These are phyloP conservation scores for Teunomyces stri DNA, from an alignment of 805 yeast species.

Conservation along the genomic window DNA sequence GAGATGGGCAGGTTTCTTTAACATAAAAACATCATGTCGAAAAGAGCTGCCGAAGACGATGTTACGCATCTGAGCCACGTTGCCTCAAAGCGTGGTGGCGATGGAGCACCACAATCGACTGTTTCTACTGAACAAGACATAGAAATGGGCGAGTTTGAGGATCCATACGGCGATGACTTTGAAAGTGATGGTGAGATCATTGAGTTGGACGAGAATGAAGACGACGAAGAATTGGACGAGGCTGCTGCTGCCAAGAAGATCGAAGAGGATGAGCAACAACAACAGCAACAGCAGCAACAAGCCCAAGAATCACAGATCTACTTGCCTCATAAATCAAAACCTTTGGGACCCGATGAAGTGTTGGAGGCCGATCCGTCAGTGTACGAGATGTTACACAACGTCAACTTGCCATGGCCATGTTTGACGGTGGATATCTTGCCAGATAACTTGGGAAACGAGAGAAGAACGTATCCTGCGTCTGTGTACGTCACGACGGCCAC, in stretches of 20 bases:
- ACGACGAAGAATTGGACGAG: slow-evolving; percentile 33
- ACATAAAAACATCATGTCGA: slow-evolving; percentile 39
- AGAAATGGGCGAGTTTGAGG: slow-evolving; percentile 84
- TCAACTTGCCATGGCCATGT: slow-evolving; percentile 96
- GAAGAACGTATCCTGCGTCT: slow-evolving; percentile 87
- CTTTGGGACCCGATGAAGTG: slow-evolving; percentile 93
- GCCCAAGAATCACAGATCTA: slow-evolving; percentile 52
- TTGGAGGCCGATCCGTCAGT: slow-evolving; percentile 95
- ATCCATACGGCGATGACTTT: slow-evolving; percentile 85
- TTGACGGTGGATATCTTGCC: slow-evolving; percentile 86
- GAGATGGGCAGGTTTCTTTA: background rate
- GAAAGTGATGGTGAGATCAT: slow-evolving; percentile 90
- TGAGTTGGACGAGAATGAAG: slow-evolving; percentile 59
- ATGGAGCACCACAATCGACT: slow-evolving; percentile 34
- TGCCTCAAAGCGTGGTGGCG: slow-evolving; percentile 34
- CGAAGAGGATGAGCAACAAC: slow-evolving; percentile 26
- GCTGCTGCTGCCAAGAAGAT: slow-evolving; percentile 36
- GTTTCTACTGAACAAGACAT: slow-evolving; percentile 38
- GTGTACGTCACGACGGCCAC: slow-evolving; percentile 87
- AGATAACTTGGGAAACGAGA: slow-evolving; percentile 80
- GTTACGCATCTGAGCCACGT: slow-evolving; percentile 20
- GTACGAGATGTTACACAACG: slow-evolving; percentile 93
- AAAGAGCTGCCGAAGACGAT: slow-evolving; percentile 46
- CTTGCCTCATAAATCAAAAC: slow-evolving; percentile 84
- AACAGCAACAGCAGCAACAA: slow-evolving; percentile 29